Base-by-base conservation (phyloP, 2,329 filamentous ascomycete species). In the Fusarium anguioides region DNA sequence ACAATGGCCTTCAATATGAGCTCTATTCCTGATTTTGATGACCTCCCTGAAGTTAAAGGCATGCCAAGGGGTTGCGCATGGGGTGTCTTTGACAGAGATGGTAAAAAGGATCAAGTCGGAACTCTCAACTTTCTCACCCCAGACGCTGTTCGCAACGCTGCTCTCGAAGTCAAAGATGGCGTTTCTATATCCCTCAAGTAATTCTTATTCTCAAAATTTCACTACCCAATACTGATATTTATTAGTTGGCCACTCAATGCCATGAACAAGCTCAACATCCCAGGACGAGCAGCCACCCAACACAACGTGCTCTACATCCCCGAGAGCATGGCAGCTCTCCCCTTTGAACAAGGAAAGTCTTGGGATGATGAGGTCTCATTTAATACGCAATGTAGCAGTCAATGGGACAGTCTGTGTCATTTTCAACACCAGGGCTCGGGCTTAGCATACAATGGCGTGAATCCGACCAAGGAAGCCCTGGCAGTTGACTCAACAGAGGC, bases 381-480 rank as follows among this genome's bases (percentile, higher is more conserved):
- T 76, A 87, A 88, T 72, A 88, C 85, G 0, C 85, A 88, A 67
- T 75, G 76, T 31, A 82, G 81, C 52, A 84, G 80, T 23, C 86
- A 88, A 73, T 88, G 85, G 86, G 86, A 88, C 66, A 82, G 82
- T 46, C 75, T 86, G 1, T 56, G 69, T 17, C 57, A 85, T 69
- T 81, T 82, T 66, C 76, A 79, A n/a, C 81, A 84, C 51, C 76
- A 81, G 50, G 69, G 77, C 1, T 78, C 79, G 4, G 79, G 78
- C 2, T 70, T 79, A 1, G 80, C 81, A 12, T 88, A 87, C 72
- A 87, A 87, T 54, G 83, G 83, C 29, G 69, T 78, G 46, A 69
- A 79, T 52, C 80, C 81, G 5, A 77, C 73, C 5, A 70, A 72
- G 47, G 75, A 79, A 12, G 64, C 64, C 0, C 72, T 84, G 9